phyloP scores from a whole-genome alignment of 495 filamentous ascomycete genomes.

The Penicillium cinerascens region DNA sequence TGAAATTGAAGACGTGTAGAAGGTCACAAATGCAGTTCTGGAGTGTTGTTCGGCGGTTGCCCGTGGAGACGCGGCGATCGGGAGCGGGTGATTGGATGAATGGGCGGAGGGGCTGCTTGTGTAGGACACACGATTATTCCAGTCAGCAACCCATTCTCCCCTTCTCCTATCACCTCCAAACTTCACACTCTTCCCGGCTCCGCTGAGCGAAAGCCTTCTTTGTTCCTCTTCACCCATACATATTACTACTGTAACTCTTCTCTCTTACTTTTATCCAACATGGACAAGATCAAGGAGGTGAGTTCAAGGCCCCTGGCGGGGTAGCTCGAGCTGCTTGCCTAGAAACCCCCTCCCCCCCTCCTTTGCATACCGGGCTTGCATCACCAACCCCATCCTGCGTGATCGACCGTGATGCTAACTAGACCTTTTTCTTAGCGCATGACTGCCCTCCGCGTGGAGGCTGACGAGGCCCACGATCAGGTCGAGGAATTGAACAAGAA shows the following conservation, averaged over 20 bases:
- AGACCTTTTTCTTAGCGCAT: constrained; percentile 67
- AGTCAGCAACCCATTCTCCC: constrained; percentile 5
- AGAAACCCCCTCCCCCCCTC: constrained; percentile 9
- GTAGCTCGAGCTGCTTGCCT: constrained; percentile 40
- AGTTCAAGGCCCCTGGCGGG: constrained; percentile 43
- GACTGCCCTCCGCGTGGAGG: constrained; percentile 86
- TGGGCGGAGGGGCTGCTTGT: constrained; percentile 10
- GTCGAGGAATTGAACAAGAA: constrained; percentile 81
- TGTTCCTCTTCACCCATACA: constrained; percentile 30
- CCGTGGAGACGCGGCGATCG: constrained; percentile 45
- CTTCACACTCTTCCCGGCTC: constrained; percentile 32
- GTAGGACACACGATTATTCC: constrained; percentile 8
- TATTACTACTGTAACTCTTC: constrained; percentile 21
- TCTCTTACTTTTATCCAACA: constrained; percentile 29
- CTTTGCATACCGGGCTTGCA: constrained; percentile 17
- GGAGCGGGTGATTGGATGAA: constrained; percentile 18
- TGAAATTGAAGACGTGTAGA: neutral
- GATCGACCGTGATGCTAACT: constrained; percentile 16
- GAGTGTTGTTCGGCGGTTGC: constrained; percentile 41
- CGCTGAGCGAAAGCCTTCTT: constrained; percentile 45
- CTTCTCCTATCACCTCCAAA: constrained; percentile 18
- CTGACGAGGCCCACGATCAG: constrained; percentile 72
- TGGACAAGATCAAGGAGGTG: constrained; percentile 77
- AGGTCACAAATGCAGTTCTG: constrained; percentile 13
- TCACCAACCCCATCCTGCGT: constrained; percentile 1